Evolutionary conservation across 1,284 basidiomycete species (phyloP), one percentile per base, ranked within the genome.

Genomic region (Tylopilus sp.): DNA sequence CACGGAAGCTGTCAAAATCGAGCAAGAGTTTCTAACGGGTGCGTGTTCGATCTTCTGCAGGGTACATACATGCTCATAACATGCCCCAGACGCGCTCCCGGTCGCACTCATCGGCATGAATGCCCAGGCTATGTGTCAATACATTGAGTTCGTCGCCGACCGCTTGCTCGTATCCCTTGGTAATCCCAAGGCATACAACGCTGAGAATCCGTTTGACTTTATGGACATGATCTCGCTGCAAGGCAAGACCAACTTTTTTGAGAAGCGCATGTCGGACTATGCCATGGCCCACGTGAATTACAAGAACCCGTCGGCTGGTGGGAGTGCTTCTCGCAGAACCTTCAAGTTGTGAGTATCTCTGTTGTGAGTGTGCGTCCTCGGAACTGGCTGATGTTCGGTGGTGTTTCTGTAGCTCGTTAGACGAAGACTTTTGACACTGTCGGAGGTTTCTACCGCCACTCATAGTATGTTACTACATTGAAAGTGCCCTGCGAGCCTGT

Each of bases 91-190:
- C 77, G 91, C 93, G 5, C 82, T 95, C 7, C 92, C 93, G 2
- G 87, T 89, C 22, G 83, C 82, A 4, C 83, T 95, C 58, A 95
- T 95, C 61, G 93, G 92, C 67, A 97, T 96, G 93, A 96, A 96
- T 75, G 80, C 91, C 4, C 87, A 85, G 58, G 85, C 96, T 61
- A 96, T 97, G 95, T 88, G 91, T 77, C 95, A 95, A 76, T 99
- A 99, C 84, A 98, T 99, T 68, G 95, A 98, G 81, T 99, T 98
- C 72, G 96, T 98, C 63, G 97, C 97, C 54, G 97, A 98, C 76
- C 91, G 97, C 60, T 86, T 99, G 4, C 89, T 98, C 54, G 89
- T 94, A 38, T 87, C 93, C 3, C 85, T 98, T 32, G 96, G 95
- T 51, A 95, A 94, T 74, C 85, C 90, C 36, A 96, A 95, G 80